Evolutionary conservation across 2,329 filamentous ascomycete species (phyloP), one percentile per base, ranked within the genome.

Genomic region (Chrysoporthe cubensis): DNA sequence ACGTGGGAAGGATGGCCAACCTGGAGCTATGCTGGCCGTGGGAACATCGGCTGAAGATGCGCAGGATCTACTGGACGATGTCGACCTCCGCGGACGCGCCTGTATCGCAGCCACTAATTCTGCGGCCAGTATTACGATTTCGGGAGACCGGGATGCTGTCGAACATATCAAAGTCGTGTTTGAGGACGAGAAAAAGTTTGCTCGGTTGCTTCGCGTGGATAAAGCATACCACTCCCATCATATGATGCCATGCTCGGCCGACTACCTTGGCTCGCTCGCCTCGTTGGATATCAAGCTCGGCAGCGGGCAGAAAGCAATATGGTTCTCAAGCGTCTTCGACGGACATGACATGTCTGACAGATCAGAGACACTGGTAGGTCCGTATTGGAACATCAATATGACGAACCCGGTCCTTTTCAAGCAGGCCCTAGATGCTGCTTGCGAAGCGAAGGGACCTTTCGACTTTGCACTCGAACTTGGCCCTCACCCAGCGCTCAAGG

Each of bases 81-180:
- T 61, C 1, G 48, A 64, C 2, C 75, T 78, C 13, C 37, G 72
- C n/a, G 75, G 73, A 7, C 64, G 66, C 21, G 62, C 72, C 1
- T 34, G 54, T 7, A 66, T 78, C 11, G 74, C 74, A 42, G 75
- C 72, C 40, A 69, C 63, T 57, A 79, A 76, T 70, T 76, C 72
- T 8, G 71, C 73, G 0, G 58, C 58, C 7, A 76, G 73, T 56
- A 63, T 74, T 2, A 77, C 75, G 1, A n/a, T 76, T 1, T 73
- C 72, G 37, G 75, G 76, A 8, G 71, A 75, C 32, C 6, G 9
- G 2, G 32, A 37, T 9, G 32, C 52, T 37, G 4, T 59, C 8
- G 14, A 62, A 37, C n/a, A 32, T 14, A 18, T 34, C 16, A 21
- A 50, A 43, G 32, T 21, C 2, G 32, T 66, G 21, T 37, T 50